These are phyloP conservation scores for Clitoria ternatea DNA, from an alignment of 306 rosid genomes.

Conservation along the genomic window DNA sequence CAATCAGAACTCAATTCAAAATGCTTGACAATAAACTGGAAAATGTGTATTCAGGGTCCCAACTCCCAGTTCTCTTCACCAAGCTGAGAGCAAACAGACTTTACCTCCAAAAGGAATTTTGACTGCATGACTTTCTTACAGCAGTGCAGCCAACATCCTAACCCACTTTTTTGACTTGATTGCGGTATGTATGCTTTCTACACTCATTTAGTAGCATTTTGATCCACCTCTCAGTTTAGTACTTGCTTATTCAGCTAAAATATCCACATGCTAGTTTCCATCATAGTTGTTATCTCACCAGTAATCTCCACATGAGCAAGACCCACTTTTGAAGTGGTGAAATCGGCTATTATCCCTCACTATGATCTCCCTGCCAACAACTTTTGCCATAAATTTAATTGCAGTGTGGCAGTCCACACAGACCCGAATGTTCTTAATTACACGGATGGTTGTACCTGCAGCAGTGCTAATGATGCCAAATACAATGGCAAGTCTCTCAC, in stretches of 20 bases:
- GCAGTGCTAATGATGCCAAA: conserved; percentile 83
- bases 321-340: conserved; percentile 75
- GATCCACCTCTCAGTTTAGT: conserved; percentile 3
- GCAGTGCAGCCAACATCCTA: neutral
- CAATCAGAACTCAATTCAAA: neutral
- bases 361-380: conserved; percentile 73
- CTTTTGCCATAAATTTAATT: conserved; percentile 65
- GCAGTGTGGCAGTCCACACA: conserved; percentile 79
- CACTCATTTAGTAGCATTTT: neutral
- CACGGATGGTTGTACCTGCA: conserved; percentile 65
- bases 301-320: conserved; percentile 66
- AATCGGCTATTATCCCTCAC: conserved; percentile 85
- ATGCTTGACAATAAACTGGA: conserved; percentile 6
- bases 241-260: neutral
- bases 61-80: conserved; percentile 8
- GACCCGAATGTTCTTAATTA: conserved; percentile 72
- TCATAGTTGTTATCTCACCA: conserved; percentile 39
- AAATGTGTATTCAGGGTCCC: neutral
- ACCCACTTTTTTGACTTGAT: neutral
- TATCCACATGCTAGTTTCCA: neutral
- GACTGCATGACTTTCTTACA: neutral
- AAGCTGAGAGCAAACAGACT: neutral
- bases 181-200: neutral
- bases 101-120: neutral
- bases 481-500: conserved; percentile 87